These are phyloP conservation scores for Solanum clarkiae DNA, from an alignment of 257 asterid species.

Conservation along the genomic window DNA sequence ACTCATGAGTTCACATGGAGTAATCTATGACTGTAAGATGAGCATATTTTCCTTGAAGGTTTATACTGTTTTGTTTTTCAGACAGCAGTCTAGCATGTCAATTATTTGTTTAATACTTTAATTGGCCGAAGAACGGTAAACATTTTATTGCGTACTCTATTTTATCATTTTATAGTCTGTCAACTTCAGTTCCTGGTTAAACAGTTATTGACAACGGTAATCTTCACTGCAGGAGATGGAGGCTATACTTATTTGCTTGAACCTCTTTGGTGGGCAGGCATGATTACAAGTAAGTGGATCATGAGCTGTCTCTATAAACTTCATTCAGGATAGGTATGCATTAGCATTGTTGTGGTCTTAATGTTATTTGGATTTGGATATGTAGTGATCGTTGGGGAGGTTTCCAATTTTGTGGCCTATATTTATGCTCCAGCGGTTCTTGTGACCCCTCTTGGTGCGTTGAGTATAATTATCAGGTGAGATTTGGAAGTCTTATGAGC, in stretches of 20 bases:
- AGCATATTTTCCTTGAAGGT: neutral
- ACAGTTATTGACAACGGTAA: neutral
- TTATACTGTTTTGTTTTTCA: neutral
- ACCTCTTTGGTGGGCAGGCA: slow-evolving; percentile 98
- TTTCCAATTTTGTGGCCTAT: slow-evolving; percentile 78
- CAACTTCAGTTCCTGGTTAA: neutral
- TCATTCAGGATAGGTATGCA: neutral
- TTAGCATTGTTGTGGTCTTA: neutral
- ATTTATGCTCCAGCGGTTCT: slow-evolving; percentile 91
- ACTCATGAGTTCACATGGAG: neutral
- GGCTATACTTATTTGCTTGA: slow-evolving; percentile 73
- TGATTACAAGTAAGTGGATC: slow-evolving; percentile 61
- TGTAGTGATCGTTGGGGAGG: slow-evolving; percentile 81
- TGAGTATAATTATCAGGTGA: slow-evolving; percentile 83
- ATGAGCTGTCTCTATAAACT: neutral
- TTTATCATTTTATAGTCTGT: neutral
- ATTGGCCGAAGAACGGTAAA: neutral
- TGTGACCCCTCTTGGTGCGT: slow-evolving; percentile 89
- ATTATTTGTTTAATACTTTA: neutral
- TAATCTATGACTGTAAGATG: neutral
- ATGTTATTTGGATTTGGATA: neutral
- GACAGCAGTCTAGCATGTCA: neutral
- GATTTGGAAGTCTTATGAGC: neutral
- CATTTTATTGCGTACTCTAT: neutral
- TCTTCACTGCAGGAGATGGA: slow-evolving; percentile 52